Base-by-base conservation (phyloP, 1,284 basidiomycete species). In the Apiotrichum mycotoxinovorans region DNA sequence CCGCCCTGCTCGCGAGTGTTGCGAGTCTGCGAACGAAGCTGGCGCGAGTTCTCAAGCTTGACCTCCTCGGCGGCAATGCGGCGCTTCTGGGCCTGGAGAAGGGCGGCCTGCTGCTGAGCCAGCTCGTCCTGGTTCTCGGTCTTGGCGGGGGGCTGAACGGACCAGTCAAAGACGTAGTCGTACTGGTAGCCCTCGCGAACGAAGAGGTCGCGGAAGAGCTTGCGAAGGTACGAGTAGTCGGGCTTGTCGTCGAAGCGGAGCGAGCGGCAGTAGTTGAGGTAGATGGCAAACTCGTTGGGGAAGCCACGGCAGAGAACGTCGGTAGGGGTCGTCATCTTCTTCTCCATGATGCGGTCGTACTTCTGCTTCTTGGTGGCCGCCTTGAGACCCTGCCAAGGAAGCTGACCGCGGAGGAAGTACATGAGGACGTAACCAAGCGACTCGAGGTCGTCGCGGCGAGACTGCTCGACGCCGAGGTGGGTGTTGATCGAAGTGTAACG, bases 401-500 rank as follows among this genome's bases (percentile, higher is more conserved):
- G 85, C 60, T 90, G 88, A 54, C 94, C 92, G 65, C 92, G 91
- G 65, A 97, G 86, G 85, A 97, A 96, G 82, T 97, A 97, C 75
- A 97, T 95, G 68, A 98, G 84, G 23, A 97, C 92, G 72, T 97
- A 97, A 52, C 91, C 93, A 53, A 97, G 86, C 0, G 92, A 95
- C 78, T 96, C 93, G 71, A 97, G 83, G 74, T 97, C 93, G 76
- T 97, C 94, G 61, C 94, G 88, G 68, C 94, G 88, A 64, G 91
- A 90, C 78, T 97, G 94, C 79, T 97, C 90, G 55, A 98, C 94
- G 70, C 95, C 96, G 73, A 98, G 79, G 75, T 98, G 96, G 46
- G 95, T 98, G 82, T 98, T 98, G 83, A 98, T 98, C 27, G 93
- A 97, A 1, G 95, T 98, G 83, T 98, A 99, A 56, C 95, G 90